Conservation (phyloP, 2,329 filamentous ascomycete species). For the Aspergillus pseudonomiae region DNA sequence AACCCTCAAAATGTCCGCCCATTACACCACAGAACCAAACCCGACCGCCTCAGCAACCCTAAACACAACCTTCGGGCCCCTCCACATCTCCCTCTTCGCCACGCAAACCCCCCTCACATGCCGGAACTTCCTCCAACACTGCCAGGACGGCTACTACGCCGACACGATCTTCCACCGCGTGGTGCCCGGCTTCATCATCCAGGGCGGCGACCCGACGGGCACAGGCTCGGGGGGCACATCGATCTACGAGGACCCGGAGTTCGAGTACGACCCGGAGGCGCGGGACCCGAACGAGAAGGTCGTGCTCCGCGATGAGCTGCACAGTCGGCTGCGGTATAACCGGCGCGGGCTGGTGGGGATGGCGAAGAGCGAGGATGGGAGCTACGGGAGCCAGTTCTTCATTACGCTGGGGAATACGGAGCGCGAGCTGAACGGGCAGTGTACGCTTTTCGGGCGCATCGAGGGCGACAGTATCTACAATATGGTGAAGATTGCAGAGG, state of each 20-base stretch:
- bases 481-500: slow-evolving; percentile 88
- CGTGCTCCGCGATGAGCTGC: slow-evolving; percentile 85
- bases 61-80: slow-evolving; percentile 85
- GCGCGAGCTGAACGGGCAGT: slow-evolving; percentile 83
- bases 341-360: slow-evolving; percentile 89
- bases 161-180: slow-evolving; percentile 92
- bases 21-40: slow-evolving; percentile 93
- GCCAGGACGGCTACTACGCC: slow-evolving; percentile 93
- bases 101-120: slow-evolving; percentile 89
- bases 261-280: slow-evolving; percentile 56
- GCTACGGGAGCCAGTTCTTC: slow-evolving; percentile 97
- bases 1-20: slow-evolving; percentile 70
- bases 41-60: slow-evolving; percentile 90
- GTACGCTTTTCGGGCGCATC: slow-evolving; percentile 90
- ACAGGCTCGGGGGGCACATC: slow-evolving; percentile 90
- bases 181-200: slow-evolving; percentile 87
- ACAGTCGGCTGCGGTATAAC: slow-evolving; percentile 90
- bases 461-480: slow-evolving; percentile 97
- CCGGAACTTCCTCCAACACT: slow-evolving; percentile 94
- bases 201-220: slow-evolving; percentile 92
- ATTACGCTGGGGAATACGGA: slow-evolving; percentile 80
- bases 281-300: slow-evolving; percentile 56
- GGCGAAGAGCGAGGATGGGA: slow-evolving; percentile 74
- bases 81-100: slow-evolving; percentile 90
- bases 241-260: slow-evolving; percentile 75